Evolutionary conservation across 306 rosid genomes (phyloP).

Genomic region (Acacia melanoxylon): DNA sequence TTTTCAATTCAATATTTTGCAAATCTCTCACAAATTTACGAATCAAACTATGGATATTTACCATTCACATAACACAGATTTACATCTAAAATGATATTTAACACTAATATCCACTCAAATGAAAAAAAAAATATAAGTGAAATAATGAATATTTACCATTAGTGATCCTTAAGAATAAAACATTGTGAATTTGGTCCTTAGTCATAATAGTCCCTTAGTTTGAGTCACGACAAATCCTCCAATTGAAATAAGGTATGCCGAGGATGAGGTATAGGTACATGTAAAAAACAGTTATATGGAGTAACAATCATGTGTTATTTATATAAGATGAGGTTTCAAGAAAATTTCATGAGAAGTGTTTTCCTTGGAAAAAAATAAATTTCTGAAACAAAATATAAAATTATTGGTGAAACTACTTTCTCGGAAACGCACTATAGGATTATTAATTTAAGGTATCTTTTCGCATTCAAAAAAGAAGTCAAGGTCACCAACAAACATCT

Average conservation of each 20-base stretch:
- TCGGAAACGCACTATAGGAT: neutral
- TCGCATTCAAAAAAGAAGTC: neutral
- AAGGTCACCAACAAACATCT: neutral
- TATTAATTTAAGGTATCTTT: neutral
- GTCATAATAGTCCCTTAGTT: too few relatives aligned
- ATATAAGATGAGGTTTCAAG: neutral
- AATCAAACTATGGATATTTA: too few relatives aligned
- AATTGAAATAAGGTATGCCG: neutral
- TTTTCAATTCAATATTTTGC: too few relatives aligned
- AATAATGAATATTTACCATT: too few relatives aligned
- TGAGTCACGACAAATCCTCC: neutral
- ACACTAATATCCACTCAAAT: too few relatives aligned
- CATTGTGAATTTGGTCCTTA: too few relatives aligned
- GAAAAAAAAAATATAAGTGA: too few relatives aligned
- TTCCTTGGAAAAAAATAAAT: neutral
- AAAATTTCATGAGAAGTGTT: neutral
- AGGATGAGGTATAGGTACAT: neutral
- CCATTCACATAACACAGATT: too few relatives aligned
- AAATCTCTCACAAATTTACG: too few relatives aligned
- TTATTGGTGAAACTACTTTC: neutral
- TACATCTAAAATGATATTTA: too few relatives aligned
- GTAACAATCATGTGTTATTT: neutral
- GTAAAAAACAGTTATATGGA: neutral
- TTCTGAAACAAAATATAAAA: neutral
- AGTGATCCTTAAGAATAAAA: too few relatives aligned